Conservation (phyloP, 2,329 filamentous ascomycete genomes). For the Colletotrichum gloeosporioides region DNA sequence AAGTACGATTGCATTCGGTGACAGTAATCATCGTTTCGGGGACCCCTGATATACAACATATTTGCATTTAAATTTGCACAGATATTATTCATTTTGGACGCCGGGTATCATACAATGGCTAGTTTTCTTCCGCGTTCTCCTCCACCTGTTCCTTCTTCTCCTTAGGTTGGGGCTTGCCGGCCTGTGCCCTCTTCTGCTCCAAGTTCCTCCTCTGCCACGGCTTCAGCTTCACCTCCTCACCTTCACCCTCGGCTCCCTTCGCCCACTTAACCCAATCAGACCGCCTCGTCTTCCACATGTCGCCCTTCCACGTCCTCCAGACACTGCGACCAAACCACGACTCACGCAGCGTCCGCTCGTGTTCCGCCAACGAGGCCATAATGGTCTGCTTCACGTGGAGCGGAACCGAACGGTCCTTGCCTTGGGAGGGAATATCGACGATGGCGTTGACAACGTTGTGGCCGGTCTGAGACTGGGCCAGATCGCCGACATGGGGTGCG, state of each 20-base stretch:
- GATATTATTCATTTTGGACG: neutral
- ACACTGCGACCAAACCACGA: conserved; percentile 61
- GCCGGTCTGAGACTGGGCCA: conserved; percentile 56
- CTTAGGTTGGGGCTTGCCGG: neutral
- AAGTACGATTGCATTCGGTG: neutral
- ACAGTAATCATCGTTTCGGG: too few species aligned
- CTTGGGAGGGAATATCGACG: conserved; percentile 54
- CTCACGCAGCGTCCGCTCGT: conserved; percentile 55
- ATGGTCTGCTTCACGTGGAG: conserved; percentile 64
- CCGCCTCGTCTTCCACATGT: conserved; percentile 58
- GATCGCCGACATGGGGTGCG: conserved; percentile 46
- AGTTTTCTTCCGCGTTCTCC: neutral
- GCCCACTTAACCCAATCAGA: conserved; percentile 63
- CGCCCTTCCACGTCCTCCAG: conserved; percentile 64
- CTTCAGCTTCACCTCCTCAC: conserved; percentile 16
- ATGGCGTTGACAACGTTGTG: conserved; percentile 58
- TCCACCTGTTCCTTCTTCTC: neutral
- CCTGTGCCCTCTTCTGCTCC: conserved; percentile 7
- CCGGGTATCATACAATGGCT: conserved; percentile 21
- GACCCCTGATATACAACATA: neutral
- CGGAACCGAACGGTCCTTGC: conserved; percentile 53
- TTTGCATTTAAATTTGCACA: neutral
- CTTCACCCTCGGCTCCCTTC: conserved; percentile 48
- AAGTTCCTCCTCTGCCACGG: conserved; percentile 20
- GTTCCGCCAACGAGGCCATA: conserved; percentile 52